A percentile compares a stretch with the other conserved stretches of the same genome.
Conservation (phyloP, 331 rosid genomes). For the Malus hybrid region DNA sequence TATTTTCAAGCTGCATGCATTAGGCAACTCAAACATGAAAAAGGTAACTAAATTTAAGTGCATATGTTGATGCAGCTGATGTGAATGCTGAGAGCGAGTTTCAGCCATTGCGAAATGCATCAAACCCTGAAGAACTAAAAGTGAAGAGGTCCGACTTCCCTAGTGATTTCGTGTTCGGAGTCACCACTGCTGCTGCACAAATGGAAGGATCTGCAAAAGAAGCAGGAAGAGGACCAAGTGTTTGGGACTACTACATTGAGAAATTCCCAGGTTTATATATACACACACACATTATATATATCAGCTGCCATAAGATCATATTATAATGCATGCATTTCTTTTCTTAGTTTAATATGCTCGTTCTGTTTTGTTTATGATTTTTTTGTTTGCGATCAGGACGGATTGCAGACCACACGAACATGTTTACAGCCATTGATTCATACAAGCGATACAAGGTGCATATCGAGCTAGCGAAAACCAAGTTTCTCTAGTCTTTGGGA, state of each 20-base stretch:
- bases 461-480: neutral
- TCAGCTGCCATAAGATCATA: neutral
- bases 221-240: constrained; percentile 25
- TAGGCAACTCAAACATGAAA: neutral
- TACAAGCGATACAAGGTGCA: constrained; percentile 4
- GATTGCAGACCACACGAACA: neutral
- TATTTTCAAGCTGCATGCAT: neutral
- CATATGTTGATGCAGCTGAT: neutral
- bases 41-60: neutral
- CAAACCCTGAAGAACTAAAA: neutral
- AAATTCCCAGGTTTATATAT: neutral
- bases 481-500: neutral
- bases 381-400: neutral
- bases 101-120: neutral
- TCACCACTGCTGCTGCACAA: constrained; percentile 8
- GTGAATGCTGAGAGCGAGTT: neutral
- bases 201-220: constrained; percentile 17
- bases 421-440: neutral
- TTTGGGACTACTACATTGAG: constrained; percentile 19
- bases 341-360: neutral
- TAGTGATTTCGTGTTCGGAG: constrained; percentile 10
- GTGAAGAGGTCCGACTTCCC: constrained; percentile 1
- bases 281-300: too few species aligned
- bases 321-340: neutral
- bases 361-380: neutral